Evolutionary conservation across 2,329 filamentous ascomycete species (phyloP).

Genomic region (Sarocladium brachiariae): DNA sequence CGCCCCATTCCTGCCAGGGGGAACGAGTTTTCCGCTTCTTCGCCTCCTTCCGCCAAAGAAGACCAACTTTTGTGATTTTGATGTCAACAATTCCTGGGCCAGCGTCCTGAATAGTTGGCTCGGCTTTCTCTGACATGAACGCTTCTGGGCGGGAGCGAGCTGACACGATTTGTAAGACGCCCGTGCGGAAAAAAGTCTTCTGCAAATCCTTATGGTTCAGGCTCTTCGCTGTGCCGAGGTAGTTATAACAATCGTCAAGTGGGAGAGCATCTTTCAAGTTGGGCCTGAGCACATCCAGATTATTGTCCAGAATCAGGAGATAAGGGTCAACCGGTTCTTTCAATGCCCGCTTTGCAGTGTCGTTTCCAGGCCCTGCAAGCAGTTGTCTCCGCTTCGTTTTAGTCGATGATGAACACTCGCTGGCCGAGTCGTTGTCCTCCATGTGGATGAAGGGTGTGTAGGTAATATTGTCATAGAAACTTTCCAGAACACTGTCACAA

Average conservation of each 20-base stretch:
- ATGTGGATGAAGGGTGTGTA: conserved; percentile 98
- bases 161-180: conserved; percentile 90
- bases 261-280: conserved; percentile 88
- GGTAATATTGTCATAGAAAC: conserved; percentile 97
- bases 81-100: conserved; percentile 94
- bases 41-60: conserved; percentile 87
- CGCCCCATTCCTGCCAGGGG: conserved; percentile 98
- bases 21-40: conserved; percentile 93
- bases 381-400: conserved; percentile 66
- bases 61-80: conserved; percentile 91
- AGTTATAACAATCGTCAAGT: conserved; percentile 85
- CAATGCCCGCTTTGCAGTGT: conserved; percentile 49
- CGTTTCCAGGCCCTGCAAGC: conserved; percentile 53
- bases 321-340: conserved; percentile 95
- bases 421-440: conserved; percentile 82
- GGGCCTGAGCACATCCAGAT: conserved; percentile 74
- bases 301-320: conserved; percentile 84
- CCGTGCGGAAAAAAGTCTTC: conserved; percentile 84
- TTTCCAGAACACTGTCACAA: conserved; percentile 87
- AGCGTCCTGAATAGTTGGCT: conserved; percentile 76
- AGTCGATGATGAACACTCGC: conserved; percentile 62
- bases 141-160: conserved; percentile 89
- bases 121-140: conserved; percentile 83
- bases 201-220: conserved; percentile 78
- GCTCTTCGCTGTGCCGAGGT: conserved; percentile 67